phyloP scores from a whole-genome alignment of 768 basidiomycete species.

The Pulveroboletus frians region DNA sequence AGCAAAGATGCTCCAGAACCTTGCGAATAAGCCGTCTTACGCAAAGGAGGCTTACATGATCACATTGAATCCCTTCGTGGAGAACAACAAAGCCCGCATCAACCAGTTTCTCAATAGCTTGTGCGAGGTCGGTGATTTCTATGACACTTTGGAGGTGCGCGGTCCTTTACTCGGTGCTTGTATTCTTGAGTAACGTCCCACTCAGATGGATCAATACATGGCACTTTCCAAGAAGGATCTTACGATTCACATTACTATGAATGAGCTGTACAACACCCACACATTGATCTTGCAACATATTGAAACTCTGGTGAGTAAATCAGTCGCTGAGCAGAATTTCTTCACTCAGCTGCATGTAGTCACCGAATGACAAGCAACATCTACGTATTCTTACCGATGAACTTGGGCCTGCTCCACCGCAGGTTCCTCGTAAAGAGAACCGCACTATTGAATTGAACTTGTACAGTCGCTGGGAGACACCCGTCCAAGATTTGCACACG shows the following conservation, averaged over 20 bases:
- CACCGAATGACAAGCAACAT: slow-evolving; percentile 96
- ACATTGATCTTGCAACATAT: slow-evolving; percentile 92
- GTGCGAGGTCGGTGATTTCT: slow-evolving; percentile 99
- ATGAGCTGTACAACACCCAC: slow-evolving; percentile 99
- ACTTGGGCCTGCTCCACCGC: slow-evolving; percentile 85
- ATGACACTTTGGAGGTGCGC: slow-evolving; percentile 92
- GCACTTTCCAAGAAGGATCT: slow-evolving; percentile 98
- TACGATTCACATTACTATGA: slow-evolving; percentile 96
- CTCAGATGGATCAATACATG: slow-evolving; percentile 99
- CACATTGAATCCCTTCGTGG: slow-evolving; percentile 96
- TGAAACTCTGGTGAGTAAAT: slow-evolving; percentile 73
- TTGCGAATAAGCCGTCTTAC: slow-evolving; percentile 98
- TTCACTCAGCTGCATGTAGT: slow-evolving; percentile 41
- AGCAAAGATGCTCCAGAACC: slow-evolving; percentile 99
- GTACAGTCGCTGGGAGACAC: slow-evolving; percentile 99
- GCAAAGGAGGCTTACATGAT: slow-evolving; percentile 99
- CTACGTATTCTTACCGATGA: slow-evolving; percentile 95
- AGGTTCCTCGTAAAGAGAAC: slow-evolving; percentile 98
- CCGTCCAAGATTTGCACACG: slow-evolving; percentile 94
- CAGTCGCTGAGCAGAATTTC: not conserved
- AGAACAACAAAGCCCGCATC: slow-evolving; percentile 96
- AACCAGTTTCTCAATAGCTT: slow-evolving; percentile 95
- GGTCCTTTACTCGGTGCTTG: not conserved
- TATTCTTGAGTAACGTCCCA: not conserved
- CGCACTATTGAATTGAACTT: slow-evolving; percentile 85